phyloP scores from a whole-genome alignment of 2,329 filamentous ascomycete species.

The Emergomyces pasteurianus region DNA sequence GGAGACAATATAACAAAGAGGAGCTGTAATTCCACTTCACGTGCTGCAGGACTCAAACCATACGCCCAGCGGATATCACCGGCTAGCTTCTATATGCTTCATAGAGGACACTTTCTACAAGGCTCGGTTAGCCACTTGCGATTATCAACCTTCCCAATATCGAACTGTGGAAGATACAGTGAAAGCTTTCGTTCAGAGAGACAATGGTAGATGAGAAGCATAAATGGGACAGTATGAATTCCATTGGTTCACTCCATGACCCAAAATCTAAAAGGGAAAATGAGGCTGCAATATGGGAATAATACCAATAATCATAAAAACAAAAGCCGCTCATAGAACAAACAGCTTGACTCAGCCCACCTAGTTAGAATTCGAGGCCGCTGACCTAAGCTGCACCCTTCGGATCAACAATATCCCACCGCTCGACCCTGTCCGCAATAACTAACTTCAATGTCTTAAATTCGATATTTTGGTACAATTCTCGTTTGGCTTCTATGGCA shows the following conservation, averaged over 20 bases:
- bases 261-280: neutral
- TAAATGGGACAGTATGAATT: neutral
- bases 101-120: neutral
- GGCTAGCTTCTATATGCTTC: neutral
- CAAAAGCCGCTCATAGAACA: neutral
- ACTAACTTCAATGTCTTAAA: constrained; percentile 53
- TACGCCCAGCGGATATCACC: neutral
- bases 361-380: neutral
- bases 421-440: constrained; percentile 51
- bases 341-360: neutral
- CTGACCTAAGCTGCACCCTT: constrained; percentile 15
- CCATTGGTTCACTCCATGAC: neutral
- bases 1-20: neutral
- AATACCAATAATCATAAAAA: neutral
- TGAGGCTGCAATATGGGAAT: neutral
- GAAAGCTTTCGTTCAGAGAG: neutral
- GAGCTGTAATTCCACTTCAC: neutral
- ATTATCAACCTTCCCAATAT: neutral
- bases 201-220: neutral
- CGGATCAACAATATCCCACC: constrained; percentile 55
- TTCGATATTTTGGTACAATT: constrained; percentile 51
- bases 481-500: constrained; percentile 37
- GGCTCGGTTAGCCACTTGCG: neutral
- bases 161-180: neutral
- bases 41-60: neutral